phyloP scores from a whole-genome alignment of 2,329 filamentous ascomycete genomes.

The Claviceps sp. region DNA sequence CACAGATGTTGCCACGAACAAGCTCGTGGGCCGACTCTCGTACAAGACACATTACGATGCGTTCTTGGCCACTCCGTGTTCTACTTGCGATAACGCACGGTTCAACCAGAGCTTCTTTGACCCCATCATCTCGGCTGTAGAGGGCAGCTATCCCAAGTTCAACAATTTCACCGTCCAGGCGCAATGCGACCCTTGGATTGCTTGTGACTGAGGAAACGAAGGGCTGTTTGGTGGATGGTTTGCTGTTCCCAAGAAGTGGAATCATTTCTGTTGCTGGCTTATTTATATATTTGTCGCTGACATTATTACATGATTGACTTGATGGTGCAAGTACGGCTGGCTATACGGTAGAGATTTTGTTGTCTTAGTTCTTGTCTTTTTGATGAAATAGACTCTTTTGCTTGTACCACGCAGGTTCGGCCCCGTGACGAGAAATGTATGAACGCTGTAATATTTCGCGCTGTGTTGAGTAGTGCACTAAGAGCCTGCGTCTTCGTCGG shows the following conservation, averaged over 20 bases:
- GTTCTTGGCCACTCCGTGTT: slow-evolving; percentile 23
- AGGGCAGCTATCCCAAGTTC: slow-evolving; percentile 25
- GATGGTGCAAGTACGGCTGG: slow-evolving; percentile 6
- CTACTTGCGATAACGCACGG: slow-evolving; percentile 20
- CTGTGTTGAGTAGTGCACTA: not conserved
- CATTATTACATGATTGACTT: slow-evolving; percentile 6
- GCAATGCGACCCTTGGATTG: slow-evolving; percentile 26
- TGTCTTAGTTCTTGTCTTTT: slow-evolving; percentile 4
- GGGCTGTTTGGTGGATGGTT: not conserved
- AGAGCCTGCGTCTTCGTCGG: slow-evolving; percentile 8
- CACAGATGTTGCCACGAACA: slow-evolving; percentile 19
- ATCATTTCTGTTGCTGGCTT: slow-evolving; percentile 1
- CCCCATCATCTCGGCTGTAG: slow-evolving; percentile 23
- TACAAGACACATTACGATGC: slow-evolving; percentile 26
- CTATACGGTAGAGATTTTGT: slow-evolving; percentile 9
- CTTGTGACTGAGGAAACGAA: slow-evolving; percentile 14
- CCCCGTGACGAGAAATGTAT: not conserved
- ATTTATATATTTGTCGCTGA: slow-evolving; percentile 1
- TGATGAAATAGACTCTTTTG: slow-evolving; percentile 4
- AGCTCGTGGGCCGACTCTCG: slow-evolving; percentile 20
- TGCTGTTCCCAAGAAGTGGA: slow-evolving; percentile 4
- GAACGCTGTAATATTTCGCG: not conserved
- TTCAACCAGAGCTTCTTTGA: slow-evolving; percentile 25
- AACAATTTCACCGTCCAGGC: slow-evolving; percentile 24
- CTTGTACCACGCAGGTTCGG: not conserved